phyloP scores from a whole-genome alignment of 768 basidiomycete species.

The Macrolepiota fuliginosa region DNA sequence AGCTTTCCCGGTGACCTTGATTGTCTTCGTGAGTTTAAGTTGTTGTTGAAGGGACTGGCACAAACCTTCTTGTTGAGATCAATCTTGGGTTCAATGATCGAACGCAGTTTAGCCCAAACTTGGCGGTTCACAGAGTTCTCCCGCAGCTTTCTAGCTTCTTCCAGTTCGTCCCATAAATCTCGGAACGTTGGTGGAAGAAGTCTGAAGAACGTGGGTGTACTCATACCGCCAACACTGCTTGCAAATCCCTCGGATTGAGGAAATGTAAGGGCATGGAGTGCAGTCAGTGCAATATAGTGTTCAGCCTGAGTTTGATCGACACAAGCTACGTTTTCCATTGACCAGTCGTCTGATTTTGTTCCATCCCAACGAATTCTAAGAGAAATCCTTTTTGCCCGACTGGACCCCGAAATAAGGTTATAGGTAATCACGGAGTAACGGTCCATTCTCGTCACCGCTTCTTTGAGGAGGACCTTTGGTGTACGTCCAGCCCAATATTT shows the following conservation, averaged over 20 bases:
- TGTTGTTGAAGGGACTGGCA: background rate
- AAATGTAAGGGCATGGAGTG: constrained; percentile 76
- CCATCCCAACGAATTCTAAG: constrained; percentile 75
- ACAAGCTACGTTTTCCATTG: constrained; percentile 86
- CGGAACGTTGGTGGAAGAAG: constrained; percentile 79
- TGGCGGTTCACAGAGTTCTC: constrained; percentile 65
- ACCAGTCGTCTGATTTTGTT: constrained; percentile 59
- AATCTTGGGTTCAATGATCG: constrained; percentile 65
- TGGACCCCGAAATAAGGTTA: constrained; percentile 58
- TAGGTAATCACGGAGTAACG: constrained; percentile 76
- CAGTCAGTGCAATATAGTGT: constrained; percentile 85
- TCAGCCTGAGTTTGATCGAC: constrained; percentile 76
- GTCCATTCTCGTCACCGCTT: constrained; percentile 66
- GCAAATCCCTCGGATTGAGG: constrained; percentile 64
- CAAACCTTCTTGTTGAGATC: constrained; percentile 39
- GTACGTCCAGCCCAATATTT: constrained; percentile 83
- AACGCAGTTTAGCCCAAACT: constrained; percentile 68
- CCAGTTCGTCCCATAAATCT: constrained; percentile 92
- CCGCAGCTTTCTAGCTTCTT: constrained; percentile 52
- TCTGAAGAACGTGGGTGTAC: constrained; percentile 66
- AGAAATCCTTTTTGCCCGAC: constrained; percentile 71
- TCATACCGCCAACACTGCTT: constrained; percentile 38
- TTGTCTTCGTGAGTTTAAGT: background rate
- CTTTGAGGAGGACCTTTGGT: constrained; percentile 71
- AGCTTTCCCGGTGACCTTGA: constrained; percentile 5